phyloP scores from a whole-genome alignment of 164 flowering plant genomes.

The Macadamia integrifolia region DNA sequence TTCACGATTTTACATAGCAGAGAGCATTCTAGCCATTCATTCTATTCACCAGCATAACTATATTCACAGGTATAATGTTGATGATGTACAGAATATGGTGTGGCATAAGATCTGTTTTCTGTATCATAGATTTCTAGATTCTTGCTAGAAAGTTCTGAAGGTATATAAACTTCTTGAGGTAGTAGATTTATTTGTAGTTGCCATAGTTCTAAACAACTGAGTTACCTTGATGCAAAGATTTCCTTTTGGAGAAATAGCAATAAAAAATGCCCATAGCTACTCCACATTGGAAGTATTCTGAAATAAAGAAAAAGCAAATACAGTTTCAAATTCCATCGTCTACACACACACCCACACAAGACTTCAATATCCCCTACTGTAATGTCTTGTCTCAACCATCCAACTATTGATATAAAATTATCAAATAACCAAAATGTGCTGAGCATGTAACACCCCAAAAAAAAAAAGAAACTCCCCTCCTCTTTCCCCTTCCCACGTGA shows the following conservation, averaged over 20 bases:
- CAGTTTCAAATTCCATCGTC: too few relatives aligned
- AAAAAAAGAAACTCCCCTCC: neutral
- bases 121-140: neutral
- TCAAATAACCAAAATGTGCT: neutral
- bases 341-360: too few relatives aligned
- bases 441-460: neutral
- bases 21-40: slow-evolving; percentile 79
- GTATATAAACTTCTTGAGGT: neutral
- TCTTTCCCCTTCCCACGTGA: neutral
- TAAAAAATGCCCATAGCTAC: neutral
- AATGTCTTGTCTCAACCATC: too few relatives aligned
- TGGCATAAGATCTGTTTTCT: neutral
- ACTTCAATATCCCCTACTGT: too few relatives aligned
- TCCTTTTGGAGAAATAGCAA: neutral
- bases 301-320: too few relatives aligned
- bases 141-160: neutral
- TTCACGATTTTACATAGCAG: slow-evolving; percentile 83
- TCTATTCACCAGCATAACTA: slow-evolving; percentile 85
- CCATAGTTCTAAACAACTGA: too few relatives aligned
- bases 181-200: too few relatives aligned
- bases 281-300: too few relatives aligned
- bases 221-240: neutral
- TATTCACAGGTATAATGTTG: slow-evolving; percentile 60
- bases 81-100: too few relatives aligned
- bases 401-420: too few relatives aligned